Conservation (phyloP, 2,329 filamentous ascomycete genomes). For the Pseudopyrenochaeta lycopersici region DNA sequence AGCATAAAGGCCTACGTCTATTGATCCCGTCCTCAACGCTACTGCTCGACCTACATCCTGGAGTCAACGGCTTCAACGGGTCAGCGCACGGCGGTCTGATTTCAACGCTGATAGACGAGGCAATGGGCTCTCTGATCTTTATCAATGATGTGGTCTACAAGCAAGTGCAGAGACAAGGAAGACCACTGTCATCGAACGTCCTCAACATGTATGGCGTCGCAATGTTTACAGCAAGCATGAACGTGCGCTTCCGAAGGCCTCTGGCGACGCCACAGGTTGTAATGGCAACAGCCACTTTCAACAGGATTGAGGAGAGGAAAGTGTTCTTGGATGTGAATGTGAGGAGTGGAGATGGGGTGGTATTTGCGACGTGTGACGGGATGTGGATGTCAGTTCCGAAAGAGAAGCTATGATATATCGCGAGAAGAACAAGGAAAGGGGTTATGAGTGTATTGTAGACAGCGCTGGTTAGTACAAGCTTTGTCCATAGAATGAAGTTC, state of each 20-base stretch:
- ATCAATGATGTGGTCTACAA: constrained; percentile 3
- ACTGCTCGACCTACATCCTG: constrained; percentile 2
- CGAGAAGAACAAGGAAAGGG: neutral
- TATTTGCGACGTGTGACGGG: constrained; percentile 1
- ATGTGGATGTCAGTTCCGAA: constrained; percentile 2
- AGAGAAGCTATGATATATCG: neutral
- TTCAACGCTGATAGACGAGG: constrained; percentile 7
- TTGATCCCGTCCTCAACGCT: constrained; percentile 4
- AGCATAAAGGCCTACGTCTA: constrained; percentile 1
- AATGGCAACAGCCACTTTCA: constrained; percentile 1
- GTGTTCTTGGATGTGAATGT: constrained; percentile 1
- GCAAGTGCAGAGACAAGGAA: neutral
- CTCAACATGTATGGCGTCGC: constrained; percentile 7
- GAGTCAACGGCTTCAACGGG: constrained; percentile 8
- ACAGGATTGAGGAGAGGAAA: constrained; percentile 5
- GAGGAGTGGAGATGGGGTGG: neutral
- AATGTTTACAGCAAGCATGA: constrained; percentile 11
- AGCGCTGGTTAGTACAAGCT: no score
- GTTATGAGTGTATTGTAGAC: no score
- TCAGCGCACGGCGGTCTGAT: constrained; percentile 9
- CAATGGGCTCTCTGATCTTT: constrained; percentile 9
- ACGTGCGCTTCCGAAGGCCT: constrained; percentile 5
- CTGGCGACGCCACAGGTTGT: constrained; percentile 6
- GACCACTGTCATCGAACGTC: constrained; percentile 1
- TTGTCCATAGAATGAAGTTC: no score